Evolutionary conservation across 352 stramenopile species (phyloP), one percentile per base, ranked within the genome.

Genomic region (Globisporangium okanoganense): DNA sequence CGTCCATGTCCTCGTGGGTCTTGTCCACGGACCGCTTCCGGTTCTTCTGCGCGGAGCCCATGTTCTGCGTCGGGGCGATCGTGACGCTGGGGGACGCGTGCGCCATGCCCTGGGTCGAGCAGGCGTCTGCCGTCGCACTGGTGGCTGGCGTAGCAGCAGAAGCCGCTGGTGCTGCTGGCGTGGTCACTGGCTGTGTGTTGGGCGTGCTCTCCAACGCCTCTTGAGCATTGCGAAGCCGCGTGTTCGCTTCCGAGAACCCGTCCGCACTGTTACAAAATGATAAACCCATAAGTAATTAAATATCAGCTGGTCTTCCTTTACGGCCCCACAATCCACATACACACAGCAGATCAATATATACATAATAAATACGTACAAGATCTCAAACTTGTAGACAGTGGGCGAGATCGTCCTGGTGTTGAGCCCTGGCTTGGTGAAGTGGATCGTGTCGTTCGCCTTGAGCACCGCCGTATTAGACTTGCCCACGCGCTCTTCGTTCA

Each of bases 361-460:
- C 16, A 38, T 1, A 35, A 8, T 33, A 3, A 33, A 33, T 22
- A 79, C 84, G 65, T 70, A 81, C 63, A 93, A 52, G 13, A 89
- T 62, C 65, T 93, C 81, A 60, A 89, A 85, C 61, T 82, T 84
- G 67, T 78, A 93, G 14, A 76, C 69, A 43, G 70, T 78, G 0
- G 81, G 76, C 25, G 62, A 56, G 38, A 84, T 62, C 29, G 65
- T 59, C 31, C 67, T 64, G 13, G 58, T 12, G 53, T 48, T 47
- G 18, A 66, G 33, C 1, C 79, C 81, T 44, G 83, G 83, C 24
- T 76, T 85, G 5, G 81, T 89, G 35, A 93, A 90, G 58, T 93
- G 83, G 25, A 93, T 59, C 1, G 79, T 91, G 62, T 65, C 69
- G 25, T 82, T 83, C 1, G 66, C 63, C 36, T 58, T 47, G 16